Base-by-base conservation (phyloP, 2,329 filamentous ascomycete genomes). In the Neofusicoccum ribis region DNA sequence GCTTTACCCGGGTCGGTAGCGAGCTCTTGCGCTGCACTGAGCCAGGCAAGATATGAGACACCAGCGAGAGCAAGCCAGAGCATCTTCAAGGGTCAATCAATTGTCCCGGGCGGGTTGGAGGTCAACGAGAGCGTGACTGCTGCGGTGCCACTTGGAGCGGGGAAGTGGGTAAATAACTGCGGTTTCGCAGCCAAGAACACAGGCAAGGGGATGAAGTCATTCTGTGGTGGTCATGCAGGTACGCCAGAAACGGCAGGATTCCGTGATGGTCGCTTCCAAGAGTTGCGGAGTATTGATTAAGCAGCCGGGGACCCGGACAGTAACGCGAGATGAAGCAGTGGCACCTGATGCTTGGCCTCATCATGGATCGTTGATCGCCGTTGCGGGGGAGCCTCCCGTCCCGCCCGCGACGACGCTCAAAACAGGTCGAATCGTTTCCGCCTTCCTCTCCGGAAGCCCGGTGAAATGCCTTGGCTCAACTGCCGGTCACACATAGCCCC, bases 1-100 rank as follows among this genome's bases (percentile, higher is more conserved):
- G 74, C 72, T 12, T 71, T 67, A 15, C 75, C 75, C 20, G 77
- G 73, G 68, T 82, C 80, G 20, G 66, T 64, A 23, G 73, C 67
- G 11, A 71, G 39, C 15, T 69, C 20, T 43, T 67, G 66, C 7
- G 50, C 63, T 3, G 46, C 5, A n/a, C 52, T 23, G 34, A 58
- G 6, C 27, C 51, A 52, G 11, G 43, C 34, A 36, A 64, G 31
- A 23, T n/a, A 44, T 12, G 49, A 39, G 31, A 58, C 58, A 6
- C 43, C 8, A 31, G 27, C 34, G 20, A 49, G 12, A 27, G 17
- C 31, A 17, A 37, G n/a, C 3, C 11, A 34, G 36, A 17, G 62
- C 62, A 64, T 56, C 41, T 7, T 64, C 43, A 60, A 17, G 37
- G 17, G 41, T 60, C 23, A 37, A 11, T 60, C 20, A 3, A 7